phyloP scores from a whole-genome alignment of 805 yeast species.

The Cyberlindnera americana region DNA sequence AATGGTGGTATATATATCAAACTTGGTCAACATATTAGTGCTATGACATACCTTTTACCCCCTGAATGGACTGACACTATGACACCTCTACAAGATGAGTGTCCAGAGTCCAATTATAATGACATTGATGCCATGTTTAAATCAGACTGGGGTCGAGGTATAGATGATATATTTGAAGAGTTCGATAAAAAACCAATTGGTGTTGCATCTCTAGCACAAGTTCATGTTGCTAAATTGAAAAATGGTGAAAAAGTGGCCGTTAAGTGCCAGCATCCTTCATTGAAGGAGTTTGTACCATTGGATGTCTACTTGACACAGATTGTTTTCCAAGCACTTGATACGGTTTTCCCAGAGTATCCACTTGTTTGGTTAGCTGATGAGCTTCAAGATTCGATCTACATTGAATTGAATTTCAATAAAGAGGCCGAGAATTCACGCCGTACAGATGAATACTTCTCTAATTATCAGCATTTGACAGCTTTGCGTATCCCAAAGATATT shows the following conservation, averaged over 20 bases:
- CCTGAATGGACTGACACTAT: conserved; percentile 93
- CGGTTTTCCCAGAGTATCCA: conserved; percentile 90
- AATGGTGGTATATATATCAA: conserved; percentile 95
- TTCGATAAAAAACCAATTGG: conserved; percentile 82
- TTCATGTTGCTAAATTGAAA: conserved; percentile 69
- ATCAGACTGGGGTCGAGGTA: conserved; percentile 56
- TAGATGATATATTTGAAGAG: conserved; percentile 62
- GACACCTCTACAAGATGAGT: conserved; percentile 87
- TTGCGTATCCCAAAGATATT: conserved; percentile 72
- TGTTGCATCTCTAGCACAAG: conserved; percentile 95
- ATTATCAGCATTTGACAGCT: conserved; percentile 61
- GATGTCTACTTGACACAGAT: conserved; percentile 76
- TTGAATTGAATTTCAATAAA: conserved; percentile 83
- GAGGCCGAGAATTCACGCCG: conserved; percentile 79
- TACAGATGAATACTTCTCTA: conserved; percentile 66
- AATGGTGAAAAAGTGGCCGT: conserved; percentile 79
- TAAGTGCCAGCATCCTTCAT: conserved; percentile 88
- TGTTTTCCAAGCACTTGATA: conserved; percentile 70
- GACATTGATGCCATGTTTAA: conserved; percentile 66
- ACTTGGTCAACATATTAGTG: conserved; percentile 91
- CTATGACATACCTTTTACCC: conserved; percentile 88
- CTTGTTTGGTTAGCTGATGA: conserved; percentile 95
- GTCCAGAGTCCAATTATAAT: conserved; percentile 75
- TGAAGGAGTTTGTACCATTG: conserved; percentile 83
- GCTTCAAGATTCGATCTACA: conserved; percentile 76